Conservation (phyloP, 2,329 filamentous ascomycete genomes). For the Fusarium concolor region DNA sequence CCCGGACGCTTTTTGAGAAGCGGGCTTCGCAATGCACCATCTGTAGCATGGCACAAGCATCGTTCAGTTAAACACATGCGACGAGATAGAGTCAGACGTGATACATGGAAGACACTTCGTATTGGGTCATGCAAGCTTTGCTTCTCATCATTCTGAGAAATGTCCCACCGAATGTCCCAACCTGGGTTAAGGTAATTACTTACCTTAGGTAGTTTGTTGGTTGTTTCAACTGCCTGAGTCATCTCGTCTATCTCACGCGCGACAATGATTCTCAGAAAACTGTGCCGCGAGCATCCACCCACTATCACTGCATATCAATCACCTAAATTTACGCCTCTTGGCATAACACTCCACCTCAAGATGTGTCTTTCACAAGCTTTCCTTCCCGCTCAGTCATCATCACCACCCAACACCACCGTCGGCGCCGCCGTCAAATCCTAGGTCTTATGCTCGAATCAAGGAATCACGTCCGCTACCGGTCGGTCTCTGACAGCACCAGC, state of each 20-base stretch:
- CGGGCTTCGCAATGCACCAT: too few species aligned
- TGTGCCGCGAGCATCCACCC: constrained; percentile 36
- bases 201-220: too few species aligned
- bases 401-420: constrained; percentile 8
- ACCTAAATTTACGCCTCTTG: constrained; percentile 13
- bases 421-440: not conserved
- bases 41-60: too few species aligned
- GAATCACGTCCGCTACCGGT: constrained; percentile 18
- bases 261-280: constrained; percentile 22
- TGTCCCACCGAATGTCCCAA: too few species aligned
- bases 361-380: constrained; percentile 25
- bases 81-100: too few species aligned
- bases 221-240: too few species aligned
- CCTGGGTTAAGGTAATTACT: too few species aligned
- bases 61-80: too few species aligned
- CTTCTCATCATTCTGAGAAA: too few species aligned
- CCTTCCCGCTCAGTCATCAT: constrained; percentile 7
- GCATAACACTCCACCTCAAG: constrained; percentile 16
- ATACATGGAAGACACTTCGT: too few species aligned
- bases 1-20: too few species aligned
- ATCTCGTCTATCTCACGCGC: constrained; percentile 41
- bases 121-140: too few species aligned
- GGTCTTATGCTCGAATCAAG: constrained; percentile 1
- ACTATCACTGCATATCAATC: constrained; percentile 38
- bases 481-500: constrained; percentile 3